Evolutionary conservation across 257 asterid species (phyloP).

Genomic region (Capsicum rhomboideum): DNA sequence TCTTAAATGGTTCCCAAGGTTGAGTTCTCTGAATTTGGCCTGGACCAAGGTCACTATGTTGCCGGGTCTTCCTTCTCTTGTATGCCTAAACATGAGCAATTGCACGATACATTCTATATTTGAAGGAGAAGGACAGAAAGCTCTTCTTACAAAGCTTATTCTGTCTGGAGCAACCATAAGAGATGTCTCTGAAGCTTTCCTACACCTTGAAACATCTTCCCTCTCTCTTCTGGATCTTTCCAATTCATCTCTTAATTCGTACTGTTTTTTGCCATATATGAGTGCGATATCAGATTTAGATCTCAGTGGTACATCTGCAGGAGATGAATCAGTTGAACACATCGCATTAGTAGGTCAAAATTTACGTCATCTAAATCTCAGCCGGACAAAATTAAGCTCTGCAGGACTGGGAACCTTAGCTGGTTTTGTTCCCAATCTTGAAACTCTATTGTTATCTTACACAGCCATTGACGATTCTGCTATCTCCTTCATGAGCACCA

Average conservation of each 20-base stretch:
- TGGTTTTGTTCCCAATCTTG: constrained; percentile 69
- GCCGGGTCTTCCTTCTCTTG: constrained; percentile 53
- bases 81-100: constrained; percentile 75
- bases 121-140: constrained; percentile 40
- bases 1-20: constrained; percentile 44
- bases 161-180: constrained; percentile 51
- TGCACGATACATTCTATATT: constrained; percentile 58
- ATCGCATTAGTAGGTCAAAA: constrained; percentile 45
- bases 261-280: constrained; percentile 48
- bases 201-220: constrained; percentile 35
- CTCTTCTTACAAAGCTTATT: constrained; percentile 43
- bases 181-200: constrained; percentile 40
- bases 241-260: constrained; percentile 40
- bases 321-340: constrained; percentile 47
- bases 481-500: constrained; percentile 49
- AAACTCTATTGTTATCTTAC: constrained; percentile 53
- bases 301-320: constrained; percentile 45
- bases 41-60: constrained; percentile 74
- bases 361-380: constrained; percentile 58
- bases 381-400: constrained; percentile 56
- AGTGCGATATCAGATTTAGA: constrained; percentile 50
- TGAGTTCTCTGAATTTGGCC: constrained; percentile 64
- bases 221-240: constrained; percentile 58
- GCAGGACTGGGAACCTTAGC: constrained; percentile 59
- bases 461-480: constrained; percentile 57